A percentile compares a stretch with the other conserved stretches of the same genome.
Evolutionary conservation across 305 asterid species (phyloP).

Genomic region (Fraxinus greggii): DNA sequence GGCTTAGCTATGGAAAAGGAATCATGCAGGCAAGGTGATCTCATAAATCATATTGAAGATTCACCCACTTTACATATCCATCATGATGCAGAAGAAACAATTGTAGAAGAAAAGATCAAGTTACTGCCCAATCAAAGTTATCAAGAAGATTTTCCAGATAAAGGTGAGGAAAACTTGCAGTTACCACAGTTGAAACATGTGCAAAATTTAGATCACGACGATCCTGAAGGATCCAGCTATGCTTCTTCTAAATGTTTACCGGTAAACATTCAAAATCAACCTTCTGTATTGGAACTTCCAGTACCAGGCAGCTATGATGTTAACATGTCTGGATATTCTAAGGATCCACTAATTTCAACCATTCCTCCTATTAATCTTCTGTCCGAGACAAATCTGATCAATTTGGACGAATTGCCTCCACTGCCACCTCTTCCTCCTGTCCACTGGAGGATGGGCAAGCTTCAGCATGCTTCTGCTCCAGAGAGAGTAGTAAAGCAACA

Average conservation of each 20-base stretch:
- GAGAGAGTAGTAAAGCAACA: constrained; percentile 30
- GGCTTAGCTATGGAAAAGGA: constrained; percentile 39
- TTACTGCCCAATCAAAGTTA: constrained; percentile 27
- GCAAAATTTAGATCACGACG: constrained; percentile 32
- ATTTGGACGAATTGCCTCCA: constrained; percentile 71
- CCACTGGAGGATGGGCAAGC: constrained; percentile 84
- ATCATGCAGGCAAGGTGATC: constrained; percentile 27
- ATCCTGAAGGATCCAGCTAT: constrained; percentile 24
- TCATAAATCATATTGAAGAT: constrained; percentile 23
- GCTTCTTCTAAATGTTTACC: constrained; percentile 27
- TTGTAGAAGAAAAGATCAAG: constrained; percentile 27
- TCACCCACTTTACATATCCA: constrained; percentile 27
- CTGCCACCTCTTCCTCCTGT: constrained; percentile 99
- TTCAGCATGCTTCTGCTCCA: constrained; percentile 41
- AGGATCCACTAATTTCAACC: constrained; percentile 31
- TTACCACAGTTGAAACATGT: constrained; percentile 30
- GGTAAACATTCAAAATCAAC: constrained; percentile 27
- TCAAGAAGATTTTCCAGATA: constrained; percentile 29
- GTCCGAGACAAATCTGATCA: constrained; percentile 37
- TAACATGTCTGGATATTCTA: constrained; percentile 28
- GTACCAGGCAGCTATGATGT: constrained; percentile 25
- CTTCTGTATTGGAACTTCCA: constrained; percentile 36
- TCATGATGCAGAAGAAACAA: constrained; percentile 26
- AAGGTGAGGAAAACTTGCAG: constrained; percentile 33
- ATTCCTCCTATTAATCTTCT: constrained; percentile 39